Evolutionary conservation across 371 early-diverging fungal genomes (phyloP), one percentile per base, ranked within the genome.

Genomic region (Lichtheimia ornata): DNA sequence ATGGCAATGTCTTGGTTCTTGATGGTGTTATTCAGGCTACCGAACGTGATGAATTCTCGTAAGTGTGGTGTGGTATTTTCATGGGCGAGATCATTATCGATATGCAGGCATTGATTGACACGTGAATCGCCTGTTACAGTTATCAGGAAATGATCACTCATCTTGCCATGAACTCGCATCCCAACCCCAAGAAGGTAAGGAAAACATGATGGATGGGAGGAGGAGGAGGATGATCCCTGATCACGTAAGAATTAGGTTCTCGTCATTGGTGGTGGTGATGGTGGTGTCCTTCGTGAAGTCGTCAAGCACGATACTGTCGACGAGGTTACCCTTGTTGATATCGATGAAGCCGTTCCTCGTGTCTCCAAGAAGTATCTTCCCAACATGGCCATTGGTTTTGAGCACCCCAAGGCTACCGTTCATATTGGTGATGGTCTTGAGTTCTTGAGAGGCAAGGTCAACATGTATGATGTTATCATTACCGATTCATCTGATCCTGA

Each of bases 101-200:
- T 59, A 50, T 35, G 35, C 14, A 42, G 11, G 35, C 35, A 35
- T 35, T 35, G 35, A 22, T 35, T 52, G 43, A 40, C 53, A 40
- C 45, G 61, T 53, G 47, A 53, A 53, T 50, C 22, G 40, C 11
- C n/a, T 28, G 27, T 13, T 59, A 3, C 43, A 92, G 93, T 53
- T 97, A 97, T 82, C 97, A 98, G 81, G 98, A 98, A 83, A 97
- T 97, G 97, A 96, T 97, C 79, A 92, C 97, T 56, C 95, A 97
- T 69, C 81, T 95, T 54, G 95, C 98, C 30, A 80, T 98, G 82
- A 94, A 89, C 81, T 84, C 94, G 59, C 98, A 98, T 82, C 94
- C 97, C 59, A 86, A 93, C 84, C 98, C 98, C 63, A 88, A 91
- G 77, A 89, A 94, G 79, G 91, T 90, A 75, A 64, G n/a, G 17